Conservation (phyloP, 805 yeast genomes). For the Vanderwaltozyma polyspora region DNA sequence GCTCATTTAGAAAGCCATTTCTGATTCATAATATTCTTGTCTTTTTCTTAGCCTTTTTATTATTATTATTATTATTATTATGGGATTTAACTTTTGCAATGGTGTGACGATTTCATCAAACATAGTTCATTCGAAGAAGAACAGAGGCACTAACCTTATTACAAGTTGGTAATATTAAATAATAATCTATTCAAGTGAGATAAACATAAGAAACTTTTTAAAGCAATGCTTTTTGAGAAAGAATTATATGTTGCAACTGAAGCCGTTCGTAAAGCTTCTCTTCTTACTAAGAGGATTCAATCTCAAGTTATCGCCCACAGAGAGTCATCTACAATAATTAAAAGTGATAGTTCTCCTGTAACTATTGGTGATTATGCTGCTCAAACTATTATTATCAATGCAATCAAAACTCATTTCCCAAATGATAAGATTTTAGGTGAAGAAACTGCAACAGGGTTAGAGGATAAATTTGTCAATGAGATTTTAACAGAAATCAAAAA, state of each 20-base stretch:
- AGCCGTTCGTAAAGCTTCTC: constrained; percentile 83
- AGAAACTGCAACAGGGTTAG: constrained; percentile 68
- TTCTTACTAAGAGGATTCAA: constrained; percentile 55
- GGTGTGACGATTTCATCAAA: too few relatives aligned
- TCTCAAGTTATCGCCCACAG: constrained; percentile 40
- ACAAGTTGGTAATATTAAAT: too few relatives aligned
- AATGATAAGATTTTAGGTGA: constrained; percentile 85
- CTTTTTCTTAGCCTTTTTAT: too few relatives aligned
- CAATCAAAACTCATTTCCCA: constrained; percentile 72
- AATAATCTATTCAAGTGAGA: too few relatives aligned
- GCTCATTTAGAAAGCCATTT: too few relatives aligned
- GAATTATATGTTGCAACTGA: constrained; percentile 75
- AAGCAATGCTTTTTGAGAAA: constrained; percentile 37
- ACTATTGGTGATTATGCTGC: constrained; percentile 95
- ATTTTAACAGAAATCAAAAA: constrained; percentile 51
- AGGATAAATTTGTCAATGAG: constrained; percentile 34
- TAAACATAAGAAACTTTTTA: too few relatives aligned
- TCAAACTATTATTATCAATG: constrained; percentile 83
- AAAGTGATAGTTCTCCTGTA: constrained; percentile 87
- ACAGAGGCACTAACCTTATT: too few relatives aligned
- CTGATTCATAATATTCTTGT: too few relatives aligned
- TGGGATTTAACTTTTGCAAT: too few relatives aligned
- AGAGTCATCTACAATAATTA: constrained; percentile 52
- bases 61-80: too few relatives aligned
- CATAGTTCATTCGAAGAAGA: too few relatives aligned